Base-by-base conservation (phyloP, 2,329 filamentous ascomycete species). In the Talaromyces verruculosus region DNA sequence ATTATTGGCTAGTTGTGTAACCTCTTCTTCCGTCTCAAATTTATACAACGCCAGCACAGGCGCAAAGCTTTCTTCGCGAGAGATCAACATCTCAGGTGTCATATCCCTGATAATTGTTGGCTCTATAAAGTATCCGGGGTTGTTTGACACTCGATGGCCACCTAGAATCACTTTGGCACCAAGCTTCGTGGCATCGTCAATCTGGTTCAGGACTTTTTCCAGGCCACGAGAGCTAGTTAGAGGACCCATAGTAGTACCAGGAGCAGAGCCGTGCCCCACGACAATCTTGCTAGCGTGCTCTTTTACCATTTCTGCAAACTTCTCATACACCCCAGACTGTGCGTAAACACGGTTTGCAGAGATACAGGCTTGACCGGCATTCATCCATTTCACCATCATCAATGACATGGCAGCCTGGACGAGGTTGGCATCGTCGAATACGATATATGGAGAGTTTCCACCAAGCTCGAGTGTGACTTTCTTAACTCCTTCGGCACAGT, bases 81-180 rank as follows among this genome's bases (percentile, higher is more conserved):
- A 81, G 43, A 85, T 81, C 35, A 80, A 69, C 87, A 90, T 89
- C 1, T 87, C 81, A 10, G 81, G 77, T 6, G 81, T 87, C 68
- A 88, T 85, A 4, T 84, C 83, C 0, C 83, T 83, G 47, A 91
- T 83, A 64, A 91, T 84, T 0, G 88, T 91, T 1, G 87, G 88
- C 73, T 89, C 84, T 76, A 91, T 90, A 80, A 90, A 92, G 76
- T 89, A 91, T 67, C 86, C 85, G 65, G 84, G 83, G n/a, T 83
- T 83, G 1, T 80, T 82, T 11, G 80, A 74, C 11, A 79, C 75
- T 0, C 77, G 73, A 6, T 74, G 73, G 1, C 86, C 88, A 13
- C 89, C 89, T 22, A 88, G 78, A 1, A 90, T 78, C n/a, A 90
- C 76, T 53, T 84, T 84, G 1, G 86, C 90, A 2, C 89, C 89